These are phyloP conservation scores for Chalaropsis thielavioides DNA, from an alignment of 2,329 filamentous ascomycete species.

Conservation along the genomic window DNA sequence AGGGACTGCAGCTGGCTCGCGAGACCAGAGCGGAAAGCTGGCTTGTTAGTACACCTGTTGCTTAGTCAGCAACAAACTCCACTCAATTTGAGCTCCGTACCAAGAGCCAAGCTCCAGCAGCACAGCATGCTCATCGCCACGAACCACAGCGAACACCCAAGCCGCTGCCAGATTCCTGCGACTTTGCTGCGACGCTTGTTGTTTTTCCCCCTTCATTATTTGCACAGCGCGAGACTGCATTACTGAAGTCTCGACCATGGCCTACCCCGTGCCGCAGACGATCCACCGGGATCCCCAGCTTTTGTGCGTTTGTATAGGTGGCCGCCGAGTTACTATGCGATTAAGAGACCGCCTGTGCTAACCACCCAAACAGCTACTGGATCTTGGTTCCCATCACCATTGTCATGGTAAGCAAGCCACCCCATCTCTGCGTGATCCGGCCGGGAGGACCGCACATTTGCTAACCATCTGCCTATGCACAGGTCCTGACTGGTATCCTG, in stretches of 20 bases:
- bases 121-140: background rate
- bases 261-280: conserved; percentile 45
- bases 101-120: conserved; percentile 1
- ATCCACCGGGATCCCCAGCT: conserved; percentile 97
- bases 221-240: background rate
- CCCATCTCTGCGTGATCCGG: background rate
- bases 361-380: conserved; percentile 61
- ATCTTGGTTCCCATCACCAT: conserved; percentile 94
- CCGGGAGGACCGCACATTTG: background rate
- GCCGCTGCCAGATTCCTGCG: background rate
- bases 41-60: conserved; percentile 13
- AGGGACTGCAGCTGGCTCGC: too few species aligned
- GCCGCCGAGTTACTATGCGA: background rate
- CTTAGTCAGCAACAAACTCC: conserved; percentile 11
- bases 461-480: background rate
- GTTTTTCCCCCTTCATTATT: background rate
- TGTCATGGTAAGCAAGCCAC: conserved; percentile 57
- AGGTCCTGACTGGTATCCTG: conserved; percentile 81
- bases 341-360: conserved; percentile 20
- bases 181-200: background rate
- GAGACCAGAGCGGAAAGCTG: conserved; percentile 13
- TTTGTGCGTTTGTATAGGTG: conserved; percentile 51
- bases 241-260: background rate
- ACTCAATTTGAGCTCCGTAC: background rate
- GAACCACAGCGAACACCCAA: background rate